Percentiles rank a stretch among this genome's conserved stretches.
phyloP scores from a whole-genome alignment of 2,329 filamentous ascomycete species.

The Cladosporium velox region DNA sequence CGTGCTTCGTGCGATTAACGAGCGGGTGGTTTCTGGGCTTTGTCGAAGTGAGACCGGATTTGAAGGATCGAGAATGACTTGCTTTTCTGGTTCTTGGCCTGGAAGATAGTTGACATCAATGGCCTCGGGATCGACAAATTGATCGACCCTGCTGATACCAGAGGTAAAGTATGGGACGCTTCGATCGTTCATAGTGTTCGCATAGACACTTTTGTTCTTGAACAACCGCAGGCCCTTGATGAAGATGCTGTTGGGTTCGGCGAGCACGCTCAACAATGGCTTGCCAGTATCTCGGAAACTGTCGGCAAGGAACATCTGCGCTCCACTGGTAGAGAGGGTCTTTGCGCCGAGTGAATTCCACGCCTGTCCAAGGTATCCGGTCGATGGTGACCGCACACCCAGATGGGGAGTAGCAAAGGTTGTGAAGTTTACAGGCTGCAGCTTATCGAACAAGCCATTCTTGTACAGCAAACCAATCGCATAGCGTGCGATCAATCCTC shows the following conservation, averaged over 20 bases:
- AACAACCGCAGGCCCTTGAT: slow-evolving; percentile 76
- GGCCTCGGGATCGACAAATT: slow-evolving; percentile 67
- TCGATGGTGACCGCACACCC: slow-evolving; percentile 50
- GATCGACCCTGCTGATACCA: slow-evolving; percentile 73
- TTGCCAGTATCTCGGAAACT: slow-evolving; percentile 79
- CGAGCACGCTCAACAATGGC: slow-evolving; percentile 76
- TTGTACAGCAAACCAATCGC: slow-evolving; percentile 80
- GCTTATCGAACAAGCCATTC: slow-evolving; percentile 74
- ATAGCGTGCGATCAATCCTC: slow-evolving; percentile 83
- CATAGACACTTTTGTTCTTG: slow-evolving; percentile 74
- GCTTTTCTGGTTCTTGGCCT: slow-evolving; percentile 64
- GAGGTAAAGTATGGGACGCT: slow-evolving; percentile 84
- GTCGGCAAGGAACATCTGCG: slow-evolving; percentile 86
- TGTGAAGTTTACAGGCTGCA: slow-evolving; percentile 88
- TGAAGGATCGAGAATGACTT: slow-evolving; percentile 71
- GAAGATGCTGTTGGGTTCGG: slow-evolving; percentile 83
- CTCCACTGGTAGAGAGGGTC: slow-evolving; percentile 78
- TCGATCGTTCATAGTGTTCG: slow-evolving; percentile 84
- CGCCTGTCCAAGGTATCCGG: slow-evolving; percentile 46
- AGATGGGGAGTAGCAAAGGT: slow-evolving; percentile 84
- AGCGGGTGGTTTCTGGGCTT: slow-evolving; percentile 24
- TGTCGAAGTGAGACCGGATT: slow-evolving; percentile 57
- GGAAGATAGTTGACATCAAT: slow-evolving; percentile 72
- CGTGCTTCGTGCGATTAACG: slow-evolving; percentile 26
- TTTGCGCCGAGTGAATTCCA: slow-evolving; percentile 78